A percentile compares a stretch with the other conserved stretches of the same genome.
Conservation (phyloP, 345 rosid genomes). For the Bruguiera gymnorhiza region DNA sequence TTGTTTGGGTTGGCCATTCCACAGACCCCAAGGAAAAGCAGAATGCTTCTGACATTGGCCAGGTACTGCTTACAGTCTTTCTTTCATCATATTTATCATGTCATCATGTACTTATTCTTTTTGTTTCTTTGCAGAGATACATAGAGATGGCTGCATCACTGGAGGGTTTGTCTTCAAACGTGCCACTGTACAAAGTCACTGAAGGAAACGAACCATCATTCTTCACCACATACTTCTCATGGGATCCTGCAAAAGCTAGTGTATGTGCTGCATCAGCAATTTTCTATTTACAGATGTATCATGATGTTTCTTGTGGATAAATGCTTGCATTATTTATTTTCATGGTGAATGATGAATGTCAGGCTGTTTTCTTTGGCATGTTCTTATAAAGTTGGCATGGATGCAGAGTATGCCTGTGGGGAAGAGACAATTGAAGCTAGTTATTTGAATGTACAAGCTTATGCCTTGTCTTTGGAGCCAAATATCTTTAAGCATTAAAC, state of each 20-base stretch:
- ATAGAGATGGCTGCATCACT: conserved; percentile 69
- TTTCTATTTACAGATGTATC: neutral
- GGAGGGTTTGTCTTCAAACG: conserved; percentile 77
- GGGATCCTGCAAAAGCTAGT: conserved; percentile 80
- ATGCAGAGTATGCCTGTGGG: neutral
- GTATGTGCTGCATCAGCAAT: conserved; percentile 40
- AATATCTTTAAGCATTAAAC: neutral
- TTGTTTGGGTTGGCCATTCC: conserved; percentile 94
- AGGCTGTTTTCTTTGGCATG: neutral
- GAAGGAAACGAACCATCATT: conserved; percentile 98
- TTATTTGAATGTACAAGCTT: neutral
- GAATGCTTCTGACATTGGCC: conserved; percentile 82
- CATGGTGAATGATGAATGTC: neutral
- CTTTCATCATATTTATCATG: neutral
- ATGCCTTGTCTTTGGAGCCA: neutral
- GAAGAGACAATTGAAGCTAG: neutral
- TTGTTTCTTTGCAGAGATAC: conserved; percentile 64
- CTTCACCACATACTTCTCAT: conserved; percentile 81
- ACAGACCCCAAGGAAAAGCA: conserved; percentile 85
- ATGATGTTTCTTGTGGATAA: neutral
- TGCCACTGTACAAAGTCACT: conserved; percentile 82
- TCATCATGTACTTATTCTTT: conserved; percentile 1
- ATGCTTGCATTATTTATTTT: neutral
- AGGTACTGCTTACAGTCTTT: conserved; percentile 45
- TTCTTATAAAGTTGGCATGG: neutral